Conservation (phyloP, 164 flowering plant species). For the Umbilicus rupestris region DNA sequence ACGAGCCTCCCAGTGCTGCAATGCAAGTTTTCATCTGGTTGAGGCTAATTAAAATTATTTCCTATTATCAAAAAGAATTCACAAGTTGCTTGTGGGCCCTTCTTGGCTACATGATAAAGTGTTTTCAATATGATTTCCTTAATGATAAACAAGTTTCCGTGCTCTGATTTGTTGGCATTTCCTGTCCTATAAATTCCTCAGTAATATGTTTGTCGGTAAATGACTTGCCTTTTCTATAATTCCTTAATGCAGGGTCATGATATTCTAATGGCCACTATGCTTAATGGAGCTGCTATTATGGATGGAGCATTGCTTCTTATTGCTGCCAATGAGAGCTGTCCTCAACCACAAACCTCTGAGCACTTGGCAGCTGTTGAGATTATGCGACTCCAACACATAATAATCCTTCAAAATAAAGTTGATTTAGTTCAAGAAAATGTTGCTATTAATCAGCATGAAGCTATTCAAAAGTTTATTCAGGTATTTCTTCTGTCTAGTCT, state of each 20-base stretch:
- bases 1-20: too few relatives aligned
- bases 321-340: slow-evolving; percentile 94
- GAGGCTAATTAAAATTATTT: too few relatives aligned
- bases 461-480: slow-evolving; percentile 73
- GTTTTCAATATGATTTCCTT: too few relatives aligned
- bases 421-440: slow-evolving; percentile 91
- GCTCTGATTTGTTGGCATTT: neutral
- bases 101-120: too few relatives aligned
- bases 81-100: too few relatives aligned
- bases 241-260: slow-evolving; percentile 56
- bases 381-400: slow-evolving; percentile 87
- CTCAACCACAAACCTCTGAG: slow-evolving; percentile 95
- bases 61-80: too few relatives aligned
- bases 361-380: slow-evolving; percentile 95
- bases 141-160: too few relatives aligned
- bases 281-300: slow-evolving; percentile 99
- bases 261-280: slow-evolving; percentile 99
- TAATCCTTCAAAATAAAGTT: slow-evolving; percentile 87
- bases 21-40: too few relatives aligned
- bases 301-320: slow-evolving; percentile 95
- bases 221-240: too few relatives aligned
- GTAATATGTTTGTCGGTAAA: too few relatives aligned
- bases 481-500: neutral
- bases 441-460: slow-evolving; percentile 88
- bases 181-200: slow-evolving; percentile 8